Conservation (phyloP, 2,329 filamentous ascomycete species). For the Akanthomyces lecanii region DNA sequence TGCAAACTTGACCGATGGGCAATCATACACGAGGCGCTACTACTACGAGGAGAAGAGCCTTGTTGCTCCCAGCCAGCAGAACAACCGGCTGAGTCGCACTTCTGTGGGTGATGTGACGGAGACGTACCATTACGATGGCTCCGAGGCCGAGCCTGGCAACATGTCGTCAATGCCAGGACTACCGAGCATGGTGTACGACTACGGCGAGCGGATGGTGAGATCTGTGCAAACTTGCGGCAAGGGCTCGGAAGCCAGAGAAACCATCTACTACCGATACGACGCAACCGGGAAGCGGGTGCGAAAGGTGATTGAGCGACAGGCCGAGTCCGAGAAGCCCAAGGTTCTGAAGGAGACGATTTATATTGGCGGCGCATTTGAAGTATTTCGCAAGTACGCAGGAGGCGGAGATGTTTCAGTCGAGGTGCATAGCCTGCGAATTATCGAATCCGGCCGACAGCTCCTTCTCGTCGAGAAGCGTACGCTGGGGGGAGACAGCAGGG, state of each 20-base stretch:
- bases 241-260: constrained; percentile 16
- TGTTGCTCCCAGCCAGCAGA: background rate
- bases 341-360: constrained; percentile 17
- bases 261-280: constrained; percentile 26
- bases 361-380: constrained; percentile 17
- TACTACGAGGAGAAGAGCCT: constrained; percentile 9
- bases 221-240: constrained; percentile 9
- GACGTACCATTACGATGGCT: background rate
- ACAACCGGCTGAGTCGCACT: constrained; percentile 7
- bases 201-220: constrained; percentile 7
- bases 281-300: constrained; percentile 21
- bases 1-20: background rate
- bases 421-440: constrained; percentile 13
- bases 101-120: background rate
- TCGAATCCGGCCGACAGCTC: constrained; percentile 13
- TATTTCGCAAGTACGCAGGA: constrained; percentile 13
- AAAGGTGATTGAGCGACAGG: constrained; percentile 23
- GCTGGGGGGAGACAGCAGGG: constrained; percentile 17
- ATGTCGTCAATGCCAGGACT: constrained; percentile 12
- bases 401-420: background rate
- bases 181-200: background rate
- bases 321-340: background rate
- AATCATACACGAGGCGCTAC: constrained; percentile 6
- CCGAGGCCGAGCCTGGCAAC: background rate
- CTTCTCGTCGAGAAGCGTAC: constrained; percentile 15